phyloP scores from a whole-genome alignment of 2,329 filamentous ascomycete genomes.

The Exophiala oligosperma region DNA sequence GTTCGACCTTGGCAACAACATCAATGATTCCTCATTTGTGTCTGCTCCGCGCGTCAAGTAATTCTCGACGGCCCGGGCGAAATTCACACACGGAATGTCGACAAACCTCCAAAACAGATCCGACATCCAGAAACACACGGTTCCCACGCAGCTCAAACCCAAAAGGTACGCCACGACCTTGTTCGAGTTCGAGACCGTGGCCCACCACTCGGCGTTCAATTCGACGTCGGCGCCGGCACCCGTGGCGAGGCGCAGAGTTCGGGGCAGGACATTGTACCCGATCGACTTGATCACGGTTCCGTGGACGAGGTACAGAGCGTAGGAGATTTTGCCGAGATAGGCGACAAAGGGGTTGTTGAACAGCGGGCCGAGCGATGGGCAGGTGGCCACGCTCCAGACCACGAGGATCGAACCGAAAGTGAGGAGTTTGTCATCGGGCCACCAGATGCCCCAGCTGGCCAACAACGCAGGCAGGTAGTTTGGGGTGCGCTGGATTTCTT shows the following conservation, averaged over 20 bases:
- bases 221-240: slow-evolving; percentile 4
- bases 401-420: slow-evolving; percentile 8
- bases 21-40: not conserved
- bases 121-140: slow-evolving; percentile 53
- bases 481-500: slow-evolving; percentile 11
- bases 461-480: slow-evolving; percentile 12
- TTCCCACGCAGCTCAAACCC: slow-evolving; percentile 40
- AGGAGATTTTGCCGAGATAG: slow-evolving; percentile 35
- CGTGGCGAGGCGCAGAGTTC: slow-evolving; percentile 11
- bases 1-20: too few relatives aligned
- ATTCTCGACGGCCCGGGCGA: slow-evolving; percentile 29
- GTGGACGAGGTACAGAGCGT: slow-evolving; percentile 35
- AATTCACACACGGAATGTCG: slow-evolving; percentile 52
- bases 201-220: slow-evolving; percentile 8
- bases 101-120: slow-evolving; percentile 62
- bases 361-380: slow-evolving; percentile 3
- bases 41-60: slow-evolving; percentile 11
- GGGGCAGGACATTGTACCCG: slow-evolving; percentile 14
- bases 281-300: slow-evolving; percentile 20
- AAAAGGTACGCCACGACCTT: slow-evolving; percentile 29
- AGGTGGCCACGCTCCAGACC: slow-evolving; percentile 16
- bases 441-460: slow-evolving; percentile 2
- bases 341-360: slow-evolving; percentile 25
- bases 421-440: slow-evolving; percentile 8
- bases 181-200: not conserved